Evolutionary conservation across 108 stramenopile species (phyloP), one percentile per base, ranked within the genome.

Genomic region (Cyclotella cryptica): DNA sequence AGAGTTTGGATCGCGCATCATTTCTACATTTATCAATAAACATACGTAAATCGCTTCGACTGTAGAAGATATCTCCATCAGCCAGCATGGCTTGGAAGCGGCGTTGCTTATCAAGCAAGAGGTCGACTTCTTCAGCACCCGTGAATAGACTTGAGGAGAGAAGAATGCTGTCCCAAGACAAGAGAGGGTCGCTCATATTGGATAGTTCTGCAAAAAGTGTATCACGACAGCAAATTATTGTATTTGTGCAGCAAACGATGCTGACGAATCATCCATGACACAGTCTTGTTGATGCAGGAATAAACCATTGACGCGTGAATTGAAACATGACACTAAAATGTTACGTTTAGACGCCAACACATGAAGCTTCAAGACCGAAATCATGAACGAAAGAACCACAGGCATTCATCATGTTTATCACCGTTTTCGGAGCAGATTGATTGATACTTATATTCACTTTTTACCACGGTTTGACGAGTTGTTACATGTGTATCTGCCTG

Each of bases 41-140:
- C 71, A 72, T 79, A 0, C 71, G 78, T 28, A 79, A 47, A 26
- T 77, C 76, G 21, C 43, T 65, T 42, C 64, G 40, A 12, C 60
- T 64, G 43, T 72, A 79, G 21, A 79, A 72, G 47, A 66, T 68
- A 29, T 66, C 78, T 30, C 27, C 58, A 19, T 72, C 66, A 3
- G 65, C 30, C 17, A 59, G 47, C 68, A 69, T 77, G n/a, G 60
- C 67, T 14, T 46, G 21, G 19, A 62, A 68, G 19, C 76, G 59
- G 35, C 60, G 66, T 62, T 77, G 68, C 10, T 59, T 77, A 35
- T 77, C 76, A 11, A 77, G 29, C 0, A 77, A 21, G 10, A 40
- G 26, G 35, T 77, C 58, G n/a, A 77, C 47, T 11, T 68, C 45
- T 21, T 69, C 68, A 19, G 62, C 13, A 19, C 42, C 21, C 5